Conservation (phyloP, 2,329 filamentous ascomycete genomes). For the Epichloe sp. region DNA sequence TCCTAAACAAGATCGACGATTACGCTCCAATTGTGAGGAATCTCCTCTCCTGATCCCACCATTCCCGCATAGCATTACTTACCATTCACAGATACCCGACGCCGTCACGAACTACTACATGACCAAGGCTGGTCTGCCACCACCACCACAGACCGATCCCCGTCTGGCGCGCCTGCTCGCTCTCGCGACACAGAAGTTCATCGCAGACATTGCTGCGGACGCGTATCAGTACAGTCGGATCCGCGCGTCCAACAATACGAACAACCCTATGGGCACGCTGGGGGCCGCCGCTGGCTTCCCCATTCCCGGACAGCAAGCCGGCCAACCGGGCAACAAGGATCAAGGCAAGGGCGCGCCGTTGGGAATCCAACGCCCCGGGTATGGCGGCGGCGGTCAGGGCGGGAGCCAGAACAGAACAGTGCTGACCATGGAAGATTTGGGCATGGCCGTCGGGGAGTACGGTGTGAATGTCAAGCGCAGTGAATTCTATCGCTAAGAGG, state of each 20-base stretch:
- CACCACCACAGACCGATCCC: slow-evolving; percentile 78
- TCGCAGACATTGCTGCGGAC: slow-evolving; percentile 92
- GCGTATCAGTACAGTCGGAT: slow-evolving; percentile 97
- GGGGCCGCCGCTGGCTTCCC: slow-evolving; percentile 61
- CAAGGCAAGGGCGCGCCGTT: slow-evolving; percentile 46
- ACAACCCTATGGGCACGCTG: slow-evolving; percentile 82
- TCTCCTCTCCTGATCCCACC: background rate
- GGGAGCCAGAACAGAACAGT: slow-evolving; percentile 85
- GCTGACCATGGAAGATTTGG: slow-evolving; percentile 94
- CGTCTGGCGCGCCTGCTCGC: slow-evolving; percentile 87
- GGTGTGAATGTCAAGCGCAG: slow-evolving; percentile 95
- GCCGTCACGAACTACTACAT: slow-evolving; percentile 98
- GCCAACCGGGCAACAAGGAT: slow-evolving; percentile 42
- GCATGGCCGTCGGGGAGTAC: slow-evolving; percentile 96
- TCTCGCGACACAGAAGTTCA: slow-evolving; percentile 97
- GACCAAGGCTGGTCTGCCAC: slow-evolving; percentile 85
- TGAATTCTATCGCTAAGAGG: slow-evolving; percentile 72
- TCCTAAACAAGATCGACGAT: slow-evolving; percentile 93
- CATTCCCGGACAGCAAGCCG: slow-evolving; percentile 48
- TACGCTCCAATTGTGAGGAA: slow-evolving; percentile 84
- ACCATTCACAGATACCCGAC: slow-evolving; percentile 64
- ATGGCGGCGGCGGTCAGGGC: slow-evolving; percentile 78
- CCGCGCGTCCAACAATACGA: slow-evolving; percentile 72
- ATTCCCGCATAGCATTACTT: background rate
- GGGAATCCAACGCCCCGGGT: slow-evolving; percentile 66